Conservation (phyloP, 1,284 basidiomycete species). For the Irpex sp. region DNA sequence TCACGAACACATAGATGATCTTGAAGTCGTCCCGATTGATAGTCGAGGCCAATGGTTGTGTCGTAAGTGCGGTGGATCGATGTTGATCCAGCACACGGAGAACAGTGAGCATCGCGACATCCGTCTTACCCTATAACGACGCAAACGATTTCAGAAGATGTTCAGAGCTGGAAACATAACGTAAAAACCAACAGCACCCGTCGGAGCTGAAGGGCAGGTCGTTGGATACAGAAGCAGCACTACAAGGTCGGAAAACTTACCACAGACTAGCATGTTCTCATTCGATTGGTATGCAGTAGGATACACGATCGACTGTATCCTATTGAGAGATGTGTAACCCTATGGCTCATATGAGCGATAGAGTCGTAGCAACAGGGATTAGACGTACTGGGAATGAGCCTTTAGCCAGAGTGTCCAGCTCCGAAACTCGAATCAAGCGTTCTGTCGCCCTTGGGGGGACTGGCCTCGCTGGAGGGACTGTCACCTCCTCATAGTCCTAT, state of each 20-base stretch:
- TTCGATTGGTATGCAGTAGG: constrained; percentile 92
- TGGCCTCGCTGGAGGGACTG: constrained; percentile 81
- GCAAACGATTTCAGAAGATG: constrained; percentile 2
- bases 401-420: constrained; percentile 76
- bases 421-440: constrained; percentile 67
- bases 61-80: constrained; percentile 31
- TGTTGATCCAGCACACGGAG: constrained; percentile 85
- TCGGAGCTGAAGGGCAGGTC: constrained; percentile 62
- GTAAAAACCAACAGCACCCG: constrained; percentile 75
- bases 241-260: constrained; percentile 42
- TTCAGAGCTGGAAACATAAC: background rate
- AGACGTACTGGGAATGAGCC: constrained; percentile 84
- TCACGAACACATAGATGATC: constrained; percentile 89
- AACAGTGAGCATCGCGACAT: constrained; percentile 95
- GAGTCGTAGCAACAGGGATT: constrained; percentile 4
- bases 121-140: constrained; percentile 87
- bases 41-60: constrained; percentile 42
- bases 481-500: constrained; percentile 79
- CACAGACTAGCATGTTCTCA: constrained; percentile 96
- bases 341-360: constrained; percentile 27
- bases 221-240: background rate
- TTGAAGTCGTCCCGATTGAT: constrained; percentile 84
- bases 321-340: constrained; percentile 87
- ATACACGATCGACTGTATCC: constrained; percentile 95
- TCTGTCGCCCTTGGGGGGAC: constrained; percentile 78